Base-by-base conservation (phyloP, 2,329 filamentous ascomycete genomes). In the Aureobasidium sp. region DNA sequence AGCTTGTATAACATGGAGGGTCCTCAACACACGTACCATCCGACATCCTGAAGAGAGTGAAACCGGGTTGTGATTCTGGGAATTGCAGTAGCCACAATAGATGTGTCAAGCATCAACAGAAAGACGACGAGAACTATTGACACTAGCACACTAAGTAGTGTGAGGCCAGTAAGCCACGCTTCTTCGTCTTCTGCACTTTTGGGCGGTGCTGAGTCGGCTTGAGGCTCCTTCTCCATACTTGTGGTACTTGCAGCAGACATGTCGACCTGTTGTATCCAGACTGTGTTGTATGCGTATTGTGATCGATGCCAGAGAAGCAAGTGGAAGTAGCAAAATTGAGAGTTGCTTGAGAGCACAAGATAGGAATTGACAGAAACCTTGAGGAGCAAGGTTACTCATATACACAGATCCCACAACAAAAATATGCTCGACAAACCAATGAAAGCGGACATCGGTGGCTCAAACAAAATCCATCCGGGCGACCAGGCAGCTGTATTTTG, bases 1-100 rank as follows among this genome's bases (percentile, higher is more conserved):
- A 44, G n/a, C 20, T 24, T n/a, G 9, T 44, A 24, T 20, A 20
- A 5, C n/a, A 20, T 44, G n/a, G 20, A 20, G n/a, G 4, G 24
- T 20, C 8, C 3, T 37, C 13, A 37, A 48, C 13, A 17, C 17
- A 8, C 46, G 2, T 73, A 73, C 76, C 77, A 79, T 17, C 70
- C 70, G 3, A 77, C 72, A 24, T 78, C 71, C 29, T 74, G 66
- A 0, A 78, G 68, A 20, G 69, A 71, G 55, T 76, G 62, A 66
- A 79, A 79, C 15, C 77, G 70, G 55, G 74, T 69, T 3, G 75
- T 77, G 51, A 77, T 76, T 13, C 67, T 65, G 0, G 75, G 74
- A n/a, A 77, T 74, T 2, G 75, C 75, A 15, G 68, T 70, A 17
- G 71, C 70, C 56, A 76, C 72, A 47, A 76, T 75, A 32, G 72